Conservation (phyloP, 768 basidiomycete species). For the Lepiota brunneoincarnata region DNA sequence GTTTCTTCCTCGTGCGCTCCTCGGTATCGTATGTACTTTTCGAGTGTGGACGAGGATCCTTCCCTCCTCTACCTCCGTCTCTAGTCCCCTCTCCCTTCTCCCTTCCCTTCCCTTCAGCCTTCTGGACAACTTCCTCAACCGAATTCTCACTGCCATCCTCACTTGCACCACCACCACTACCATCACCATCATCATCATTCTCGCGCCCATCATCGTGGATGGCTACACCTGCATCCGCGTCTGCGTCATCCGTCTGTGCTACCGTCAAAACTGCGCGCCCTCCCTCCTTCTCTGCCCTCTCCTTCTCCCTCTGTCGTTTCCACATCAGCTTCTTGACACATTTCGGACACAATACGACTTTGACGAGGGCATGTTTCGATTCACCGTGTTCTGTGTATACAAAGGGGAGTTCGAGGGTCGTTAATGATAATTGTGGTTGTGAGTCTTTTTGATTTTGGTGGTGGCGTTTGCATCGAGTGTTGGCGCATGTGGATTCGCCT, state of each 20-base stretch:
- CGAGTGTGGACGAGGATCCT: not conserved
- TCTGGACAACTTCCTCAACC: conserved; percentile 36
- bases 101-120: conserved; percentile 13
- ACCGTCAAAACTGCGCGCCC: not conserved
- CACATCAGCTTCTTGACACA: conserved; percentile 87
- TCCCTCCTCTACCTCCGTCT: not conserved
- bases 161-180: conserved; percentile 12
- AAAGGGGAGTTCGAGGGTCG: conserved; percentile 89
- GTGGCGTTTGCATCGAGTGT: conserved; percentile 79
- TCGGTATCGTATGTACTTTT: not conserved
- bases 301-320: conserved; percentile 71
- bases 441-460: no score
- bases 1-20: conserved; percentile 3
- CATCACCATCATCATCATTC: conserved; percentile 12
- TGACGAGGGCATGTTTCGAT: conserved; percentile 80
- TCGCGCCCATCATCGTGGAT: conserved; percentile 8
- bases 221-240: not conserved
- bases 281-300: conserved; percentile 16
- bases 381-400: conserved; percentile 79
- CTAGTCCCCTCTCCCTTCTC: not conserved
- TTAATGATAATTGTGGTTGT: conserved; percentile 36
- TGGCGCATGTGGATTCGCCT: conserved; percentile 87
- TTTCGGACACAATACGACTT: conserved; percentile 78
- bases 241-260: not conserved
- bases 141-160: conserved; percentile 14